Evolutionary conservation across 768 basidiomycete genomes (phyloP).

Genomic region (Tulasnella sp.): DNA sequence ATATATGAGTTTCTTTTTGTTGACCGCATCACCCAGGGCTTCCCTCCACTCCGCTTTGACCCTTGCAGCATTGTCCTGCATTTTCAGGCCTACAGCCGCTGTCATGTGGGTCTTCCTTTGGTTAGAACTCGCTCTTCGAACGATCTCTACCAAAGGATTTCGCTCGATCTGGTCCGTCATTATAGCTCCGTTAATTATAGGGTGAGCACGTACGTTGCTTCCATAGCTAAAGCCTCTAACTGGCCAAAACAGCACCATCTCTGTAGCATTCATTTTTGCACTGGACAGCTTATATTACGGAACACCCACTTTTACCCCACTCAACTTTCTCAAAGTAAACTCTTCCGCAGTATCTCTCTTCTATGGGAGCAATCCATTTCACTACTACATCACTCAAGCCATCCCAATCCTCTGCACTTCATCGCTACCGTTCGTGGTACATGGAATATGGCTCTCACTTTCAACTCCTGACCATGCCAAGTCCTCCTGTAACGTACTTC

Average conservation of each 20-base stretch:
- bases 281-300: conserved; percentile 66
- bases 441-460: conserved; percentile 35
- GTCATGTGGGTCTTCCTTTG: conserved; percentile 75
- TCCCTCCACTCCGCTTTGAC: conserved; percentile 31
- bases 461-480: conserved; percentile 18
- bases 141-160: background rate
- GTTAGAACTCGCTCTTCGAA: conserved; percentile 32
- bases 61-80: conserved; percentile 65
- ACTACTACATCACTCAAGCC: conserved; percentile 80
- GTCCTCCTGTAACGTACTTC: background rate
- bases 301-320: conserved; percentile 51
- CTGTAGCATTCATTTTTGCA: conserved; percentile 24
- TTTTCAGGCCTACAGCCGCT: conserved; percentile 77
- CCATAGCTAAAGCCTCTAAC: too few relatives aligned
- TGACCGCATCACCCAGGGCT: conserved; percentile 3
- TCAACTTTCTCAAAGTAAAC: conserved; percentile 77
- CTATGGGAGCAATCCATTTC: conserved; percentile 76
- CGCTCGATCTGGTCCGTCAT: too few relatives aligned
- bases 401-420: conserved; percentile 71
- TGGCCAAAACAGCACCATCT: background rate
- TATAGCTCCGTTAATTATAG: too few relatives aligned
- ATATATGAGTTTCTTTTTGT: background rate
- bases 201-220: background rate
- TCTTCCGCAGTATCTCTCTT: conserved; percentile 78
- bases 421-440: conserved; percentile 54